A percentile compares a stretch with the other conserved stretches of the same genome.
Evolutionary conservation across 2,329 filamentous ascomycete genomes (phyloP).

Genomic region (Penicillium sp.): DNA sequence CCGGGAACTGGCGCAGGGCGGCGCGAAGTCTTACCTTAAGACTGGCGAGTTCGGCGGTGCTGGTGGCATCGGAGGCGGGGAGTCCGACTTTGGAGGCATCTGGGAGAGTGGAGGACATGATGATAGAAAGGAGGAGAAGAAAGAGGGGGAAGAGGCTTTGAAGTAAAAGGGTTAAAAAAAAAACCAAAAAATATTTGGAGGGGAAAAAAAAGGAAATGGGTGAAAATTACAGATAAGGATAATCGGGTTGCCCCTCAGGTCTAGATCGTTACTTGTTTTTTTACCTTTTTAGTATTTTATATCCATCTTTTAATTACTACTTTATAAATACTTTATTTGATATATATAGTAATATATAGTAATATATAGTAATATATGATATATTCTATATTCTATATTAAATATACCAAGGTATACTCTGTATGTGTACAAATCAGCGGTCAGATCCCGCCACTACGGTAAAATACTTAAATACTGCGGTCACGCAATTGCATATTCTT

Average conservation of each 20-base stretch:
- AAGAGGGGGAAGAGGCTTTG: slow-evolving; percentile 16
- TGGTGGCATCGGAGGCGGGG: slow-evolving; percentile 48
- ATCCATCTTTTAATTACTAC: not conserved
- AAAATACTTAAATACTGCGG: slow-evolving; percentile 1
- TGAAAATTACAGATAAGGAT: slow-evolving; percentile 15
- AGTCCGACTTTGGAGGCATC: slow-evolving; percentile 47
- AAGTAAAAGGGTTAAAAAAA: slow-evolving; percentile 23
- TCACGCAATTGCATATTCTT: slow-evolving; percentile 6
- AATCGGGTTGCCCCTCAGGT: slow-evolving; percentile 6
- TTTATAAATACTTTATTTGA: not conserved
- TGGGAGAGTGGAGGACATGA: slow-evolving; percentile 41
- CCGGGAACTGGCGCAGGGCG: slow-evolving; percentile 79
- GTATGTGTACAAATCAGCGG: not conserved
- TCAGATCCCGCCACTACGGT: not conserved
- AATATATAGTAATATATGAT: no score
- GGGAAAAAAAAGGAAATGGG: slow-evolving; percentile 14
- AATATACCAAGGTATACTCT: not conserved
- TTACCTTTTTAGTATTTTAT: not conserved
- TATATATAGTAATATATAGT: not conserved
- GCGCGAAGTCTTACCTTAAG: slow-evolving; percentile 67
- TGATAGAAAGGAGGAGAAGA: slow-evolving; percentile 25
- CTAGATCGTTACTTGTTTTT: not conserved
- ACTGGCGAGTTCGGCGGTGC: slow-evolving; percentile 57
- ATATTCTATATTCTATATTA: not conserved
- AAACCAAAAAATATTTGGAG: slow-evolving; percentile 18